Evolutionary conservation across 2,329 filamentous ascomycete species (phyloP).

Genomic region (Cryphonectria naterciae): DNA sequence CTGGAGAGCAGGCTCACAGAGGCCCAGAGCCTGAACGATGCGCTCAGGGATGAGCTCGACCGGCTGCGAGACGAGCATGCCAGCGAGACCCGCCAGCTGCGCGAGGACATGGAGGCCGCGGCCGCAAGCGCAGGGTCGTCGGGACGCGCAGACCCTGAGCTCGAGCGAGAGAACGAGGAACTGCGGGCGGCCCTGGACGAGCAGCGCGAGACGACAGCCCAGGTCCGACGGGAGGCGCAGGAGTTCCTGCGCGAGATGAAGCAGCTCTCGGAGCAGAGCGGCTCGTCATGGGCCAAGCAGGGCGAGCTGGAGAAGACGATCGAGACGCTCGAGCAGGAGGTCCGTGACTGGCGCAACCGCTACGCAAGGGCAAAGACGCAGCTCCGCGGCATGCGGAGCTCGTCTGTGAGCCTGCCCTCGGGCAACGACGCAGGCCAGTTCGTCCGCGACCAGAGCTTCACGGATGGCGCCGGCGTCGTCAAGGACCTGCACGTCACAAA

Average conservation of each 20-base stretch:
- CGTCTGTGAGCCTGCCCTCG: slow-evolving; percentile 73
- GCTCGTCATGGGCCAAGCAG: slow-evolving; percentile 79
- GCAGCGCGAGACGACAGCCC: slow-evolving; percentile 82
- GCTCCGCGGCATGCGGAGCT: slow-evolving; percentile 77
- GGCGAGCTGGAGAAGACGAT: slow-evolving; percentile 77
- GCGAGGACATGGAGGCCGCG: slow-evolving; percentile 60
- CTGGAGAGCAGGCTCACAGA: slow-evolving; percentile 76
- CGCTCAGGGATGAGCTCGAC: slow-evolving; percentile 78
- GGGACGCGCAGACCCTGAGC: slow-evolving; percentile 51
- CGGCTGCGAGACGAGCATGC: slow-evolving; percentile 71
- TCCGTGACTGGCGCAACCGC: slow-evolving; percentile 86
- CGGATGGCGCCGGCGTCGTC: slow-evolving; percentile 74
- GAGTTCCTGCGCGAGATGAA: slow-evolving; percentile 90
- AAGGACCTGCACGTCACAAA: slow-evolving; percentile 92
- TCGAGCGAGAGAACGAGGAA: slow-evolving; percentile 70
- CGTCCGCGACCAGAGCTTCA: slow-evolving; percentile 68
- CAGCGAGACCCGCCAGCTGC: slow-evolving; percentile 64
- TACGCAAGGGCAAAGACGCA: slow-evolving; percentile 90
- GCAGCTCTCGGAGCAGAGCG: slow-evolving; percentile 78
- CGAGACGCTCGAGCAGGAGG: slow-evolving; percentile 76
- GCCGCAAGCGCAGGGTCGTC: slow-evolving; percentile 45
- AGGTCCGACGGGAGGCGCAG: slow-evolving; percentile 83
- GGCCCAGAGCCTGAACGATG: slow-evolving; percentile 77
- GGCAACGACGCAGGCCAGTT: slow-evolving; percentile 72
- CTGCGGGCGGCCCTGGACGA: slow-evolving; percentile 67